Conservation (phyloP, 176 grass and related monocot species). For the Echinochloa phyllopogon region DNA sequence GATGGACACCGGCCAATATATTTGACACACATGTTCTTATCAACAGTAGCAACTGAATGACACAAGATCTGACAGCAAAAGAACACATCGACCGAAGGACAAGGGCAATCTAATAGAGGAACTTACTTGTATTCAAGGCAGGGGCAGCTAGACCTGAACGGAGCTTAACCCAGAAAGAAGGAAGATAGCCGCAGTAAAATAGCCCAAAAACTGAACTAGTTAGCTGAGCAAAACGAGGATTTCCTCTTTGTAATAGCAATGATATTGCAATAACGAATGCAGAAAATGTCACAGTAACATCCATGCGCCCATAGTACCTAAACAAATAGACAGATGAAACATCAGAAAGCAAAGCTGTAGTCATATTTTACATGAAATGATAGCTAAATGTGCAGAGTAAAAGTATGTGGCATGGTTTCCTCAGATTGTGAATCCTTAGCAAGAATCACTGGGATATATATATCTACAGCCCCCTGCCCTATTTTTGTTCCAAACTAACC, state of each 20-base stretch:
- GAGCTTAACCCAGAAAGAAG: slow-evolving; percentile 98
- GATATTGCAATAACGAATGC: slow-evolving; percentile 86
- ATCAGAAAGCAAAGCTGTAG: slow-evolving; percentile 13
- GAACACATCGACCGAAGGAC: background rate
- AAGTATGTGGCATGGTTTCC: background rate
- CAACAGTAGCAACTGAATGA: slow-evolving; percentile 11
- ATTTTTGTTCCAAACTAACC: slow-evolving; percentile 14
- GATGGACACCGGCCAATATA: background rate
- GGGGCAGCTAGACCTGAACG: slow-evolving; percentile 82
- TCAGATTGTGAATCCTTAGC: background rate
- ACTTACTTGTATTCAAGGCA: slow-evolving; percentile 89
- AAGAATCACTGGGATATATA: background rate
- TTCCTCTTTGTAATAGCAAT: slow-evolving; percentile 90
- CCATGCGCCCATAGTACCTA: slow-evolving; percentile 98
- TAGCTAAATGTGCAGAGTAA: slow-evolving; percentile 28
- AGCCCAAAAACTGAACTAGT: slow-evolving; percentile 96
- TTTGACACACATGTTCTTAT: background rate
- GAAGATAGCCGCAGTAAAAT: slow-evolving; percentile 98
- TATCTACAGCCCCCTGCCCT: background rate
- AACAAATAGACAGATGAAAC: slow-evolving; percentile 37
- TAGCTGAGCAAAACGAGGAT: slow-evolving; percentile 93
- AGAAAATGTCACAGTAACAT: slow-evolving; percentile 81
- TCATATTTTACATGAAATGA: slow-evolving; percentile 49
- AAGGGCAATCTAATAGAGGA: slow-evolving; percentile 9
- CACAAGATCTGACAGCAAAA: background rate